Evolutionary conservation across 345 rosid species (phyloP), one percentile per base, ranked within the genome.

Genomic region (Anacardium occidentale): DNA sequence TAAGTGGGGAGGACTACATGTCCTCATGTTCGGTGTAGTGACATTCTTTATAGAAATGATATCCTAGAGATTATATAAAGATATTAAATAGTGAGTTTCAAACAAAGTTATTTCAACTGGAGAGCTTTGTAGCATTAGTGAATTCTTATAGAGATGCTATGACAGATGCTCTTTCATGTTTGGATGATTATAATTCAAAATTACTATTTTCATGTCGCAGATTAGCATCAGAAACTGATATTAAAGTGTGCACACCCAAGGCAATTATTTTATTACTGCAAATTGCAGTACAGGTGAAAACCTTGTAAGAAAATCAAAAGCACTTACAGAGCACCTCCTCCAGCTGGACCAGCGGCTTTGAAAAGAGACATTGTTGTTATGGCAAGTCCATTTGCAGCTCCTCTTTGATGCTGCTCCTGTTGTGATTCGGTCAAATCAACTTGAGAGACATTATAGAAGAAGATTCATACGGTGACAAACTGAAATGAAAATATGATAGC

Each of bases 321-420:
- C 7, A 62, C 85, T 83, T 79, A 85, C 89, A 83, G 12, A 18
- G 77, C 62, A 12, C 89, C 89, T 44, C 83, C 89, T 51, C 72
- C 85, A 8, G 85, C 83, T 44, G 89, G 89, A 61, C 86, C 86
- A 3, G 42, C 70, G 4, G 86, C 86, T 71, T 85, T 85, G 76
- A 83, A 83, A 69, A 85, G 70, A 12, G 89, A 85, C 82, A 83
- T 74, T n/a, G 63, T 78, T 4, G 89, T 83, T 85, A 85, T 81
- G 24, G 89, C 71, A 6, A 85, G 45, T 50, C 89, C 89, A 57
- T 81, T 83, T 14, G 87, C 89, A 22, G 85, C 84, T 59, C 87
- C 87, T 78, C 87, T 83, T 69, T 85, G 87, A 77, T 66, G 70
- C 68, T 83, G 87, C 14, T 82, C 87, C 89, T 85, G 78, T 63